These are phyloP conservation scores for Apiospora marii DNA, from an alignment of 2,329 filamentous ascomycete species.

Conservation along the genomic window DNA sequence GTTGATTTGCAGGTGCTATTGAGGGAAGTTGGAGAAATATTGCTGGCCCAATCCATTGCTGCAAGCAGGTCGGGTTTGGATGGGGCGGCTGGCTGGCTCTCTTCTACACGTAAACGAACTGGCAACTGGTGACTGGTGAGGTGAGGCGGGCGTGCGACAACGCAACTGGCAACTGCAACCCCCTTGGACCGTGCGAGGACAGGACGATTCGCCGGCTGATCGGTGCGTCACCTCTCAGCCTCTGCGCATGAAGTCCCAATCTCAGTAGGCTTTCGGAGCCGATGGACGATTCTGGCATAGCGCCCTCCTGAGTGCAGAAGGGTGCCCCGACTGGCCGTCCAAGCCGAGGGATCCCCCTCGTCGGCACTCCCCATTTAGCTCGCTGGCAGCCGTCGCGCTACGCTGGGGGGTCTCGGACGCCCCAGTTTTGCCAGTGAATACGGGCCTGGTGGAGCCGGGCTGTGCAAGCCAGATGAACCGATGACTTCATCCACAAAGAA, in stretches of 20 bases:
- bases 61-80: background rate
- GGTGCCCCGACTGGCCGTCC: background rate
- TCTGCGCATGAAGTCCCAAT: constrained; percentile 4
- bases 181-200: background rate
- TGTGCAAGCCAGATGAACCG: background rate
- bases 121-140: background rate
- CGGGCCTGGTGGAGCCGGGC: constrained; percentile 1
- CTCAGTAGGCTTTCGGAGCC: background rate
- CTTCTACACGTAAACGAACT: background rate
- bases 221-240: background rate
- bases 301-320: background rate
- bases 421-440: background rate
- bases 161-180: background rate
- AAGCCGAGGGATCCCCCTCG: background rate
- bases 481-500: constrained; percentile 9
- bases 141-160: background rate
- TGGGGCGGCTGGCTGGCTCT: background rate
- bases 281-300: background rate
- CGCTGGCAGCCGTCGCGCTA: background rate
- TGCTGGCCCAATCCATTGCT: too few relatives aligned
- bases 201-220: constrained; percentile 8
- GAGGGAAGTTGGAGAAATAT: too few relatives aligned
- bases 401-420: background rate
- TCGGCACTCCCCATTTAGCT: background rate
- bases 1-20: too few relatives aligned